Percentiles rank a stretch among this genome's conserved stretches.
Conservation (phyloP, 2,329 filamentous ascomycete genomes). For the Claviceps fusiformis region DNA sequence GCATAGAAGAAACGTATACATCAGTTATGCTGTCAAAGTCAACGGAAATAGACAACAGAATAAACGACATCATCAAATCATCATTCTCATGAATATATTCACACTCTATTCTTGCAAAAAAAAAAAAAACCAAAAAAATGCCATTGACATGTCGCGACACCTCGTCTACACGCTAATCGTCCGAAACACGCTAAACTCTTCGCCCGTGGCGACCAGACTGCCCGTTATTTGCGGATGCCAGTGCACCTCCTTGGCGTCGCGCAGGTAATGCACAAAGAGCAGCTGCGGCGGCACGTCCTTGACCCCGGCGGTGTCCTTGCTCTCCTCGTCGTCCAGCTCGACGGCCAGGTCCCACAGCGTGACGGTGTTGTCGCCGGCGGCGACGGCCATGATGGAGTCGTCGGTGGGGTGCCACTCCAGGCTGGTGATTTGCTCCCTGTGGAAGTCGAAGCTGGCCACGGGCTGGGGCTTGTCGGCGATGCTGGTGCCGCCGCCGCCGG, state of each 20-base stretch:
- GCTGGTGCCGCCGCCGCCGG: conserved; percentile 14
- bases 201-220: conserved; percentile 76
- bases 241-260: conserved; percentile 87
- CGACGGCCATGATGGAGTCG: conserved; percentile 87
- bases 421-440: conserved; percentile 91
- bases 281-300: conserved; percentile 88
- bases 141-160: too few species aligned
- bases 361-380: conserved; percentile 83
- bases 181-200: conserved; percentile 75
- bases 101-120: too few species aligned
- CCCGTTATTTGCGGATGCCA: conserved; percentile 97
- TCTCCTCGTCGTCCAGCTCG: conserved; percentile 94
- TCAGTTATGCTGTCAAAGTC: too few species aligned
- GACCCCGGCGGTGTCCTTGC: conserved; percentile 72
- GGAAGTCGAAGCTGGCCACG: conserved; percentile 88
- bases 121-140: too few species aligned
- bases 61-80: too few species aligned
- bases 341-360: conserved; percentile 96
- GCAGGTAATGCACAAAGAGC: conserved; percentile 92
- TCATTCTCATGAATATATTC: too few species aligned
- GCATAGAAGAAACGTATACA: too few species aligned
- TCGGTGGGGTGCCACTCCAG: conserved; percentile 97
- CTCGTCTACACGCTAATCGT: conserved; percentile 62
- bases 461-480: conserved; percentile 46
- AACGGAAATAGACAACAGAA: too few species aligned